A percentile compares a stretch with the other conserved stretches of the same genome.
Conservation (phyloP, 371 early-diverging fungal species). For the Lichtheimia corymbifera region DNA sequence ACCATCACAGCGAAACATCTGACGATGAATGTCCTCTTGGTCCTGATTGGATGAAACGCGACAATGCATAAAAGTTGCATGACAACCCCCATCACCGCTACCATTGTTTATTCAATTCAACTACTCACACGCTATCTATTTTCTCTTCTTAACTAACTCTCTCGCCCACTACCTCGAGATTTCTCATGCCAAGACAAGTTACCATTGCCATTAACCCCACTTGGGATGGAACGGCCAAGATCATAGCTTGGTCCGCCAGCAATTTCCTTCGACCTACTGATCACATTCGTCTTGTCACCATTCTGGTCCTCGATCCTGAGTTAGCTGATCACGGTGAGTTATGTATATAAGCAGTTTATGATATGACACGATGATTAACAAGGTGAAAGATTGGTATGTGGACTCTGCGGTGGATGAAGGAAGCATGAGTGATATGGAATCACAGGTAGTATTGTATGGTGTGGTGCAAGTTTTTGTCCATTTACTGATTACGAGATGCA, state of each 20-base stretch:
- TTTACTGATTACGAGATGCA: too few species aligned
- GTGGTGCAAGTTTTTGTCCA: too few species aligned
- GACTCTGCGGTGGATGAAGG: slow-evolving; percentile 10
- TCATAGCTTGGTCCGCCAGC: slow-evolving; percentile 44
- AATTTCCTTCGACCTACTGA: slow-evolving; percentile 43
- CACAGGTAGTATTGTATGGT: slow-evolving; percentile 25
- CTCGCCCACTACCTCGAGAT: background rate
- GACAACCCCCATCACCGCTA: too few species aligned
- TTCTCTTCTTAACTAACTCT: too few species aligned
- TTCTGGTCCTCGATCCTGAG: slow-evolving; percentile 41
- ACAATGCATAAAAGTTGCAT: too few species aligned
- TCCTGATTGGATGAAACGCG: too few species aligned
- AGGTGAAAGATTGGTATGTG: too few species aligned
- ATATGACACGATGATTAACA: too few species aligned
- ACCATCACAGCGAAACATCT: too few species aligned
- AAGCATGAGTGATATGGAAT: slow-evolving; percentile 17
- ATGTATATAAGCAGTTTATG: background rate
- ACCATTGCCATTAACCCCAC: slow-evolving; percentile 46
- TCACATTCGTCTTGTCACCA: slow-evolving; percentile 40
- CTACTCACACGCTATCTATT: background rate
- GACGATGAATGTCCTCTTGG: too few species aligned
- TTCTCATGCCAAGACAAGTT: slow-evolving; percentile 30
- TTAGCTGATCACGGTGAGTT: slow-evolving; percentile 34
- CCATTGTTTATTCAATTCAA: background rate
- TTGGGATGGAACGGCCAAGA: slow-evolving; percentile 36